These are phyloP conservation scores for Aspergillus texensis DNA, from an alignment of 2,329 filamentous ascomycete species.

Conservation along the genomic window DNA sequence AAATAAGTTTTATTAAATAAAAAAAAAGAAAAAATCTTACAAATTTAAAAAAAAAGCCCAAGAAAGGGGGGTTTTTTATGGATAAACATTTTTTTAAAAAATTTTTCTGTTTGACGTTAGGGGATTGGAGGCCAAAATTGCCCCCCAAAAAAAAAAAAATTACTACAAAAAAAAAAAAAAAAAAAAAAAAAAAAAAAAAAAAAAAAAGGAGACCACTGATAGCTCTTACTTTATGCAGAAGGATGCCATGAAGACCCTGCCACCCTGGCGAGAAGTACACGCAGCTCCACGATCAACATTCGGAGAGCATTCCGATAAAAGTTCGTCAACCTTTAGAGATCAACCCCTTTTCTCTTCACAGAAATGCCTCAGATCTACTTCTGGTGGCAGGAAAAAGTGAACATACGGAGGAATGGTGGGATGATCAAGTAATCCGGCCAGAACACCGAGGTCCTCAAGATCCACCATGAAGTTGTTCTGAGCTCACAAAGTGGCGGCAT, in stretches of 20 bases:
- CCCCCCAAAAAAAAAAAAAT: too few species aligned
- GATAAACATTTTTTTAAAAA: too few species aligned
- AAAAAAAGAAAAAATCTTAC: too few species aligned
- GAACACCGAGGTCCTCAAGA: background rate
- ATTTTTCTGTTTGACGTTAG: too few species aligned
- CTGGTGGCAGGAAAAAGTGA: too few species aligned
- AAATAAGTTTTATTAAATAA: too few species aligned
- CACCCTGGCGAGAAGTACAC: too few species aligned
- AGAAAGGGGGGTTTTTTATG: too few species aligned
- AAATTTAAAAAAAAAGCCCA: too few species aligned
- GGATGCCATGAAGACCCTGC: background rate
- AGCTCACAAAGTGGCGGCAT: background rate
- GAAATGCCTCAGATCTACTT: background rate
- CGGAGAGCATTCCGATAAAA: background rate
- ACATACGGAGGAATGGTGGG: too few species aligned
- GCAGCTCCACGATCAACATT: background rate
- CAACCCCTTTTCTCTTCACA: background rate
- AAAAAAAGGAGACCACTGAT: background rate
- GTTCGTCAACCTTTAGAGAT: background rate
- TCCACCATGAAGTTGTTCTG: background rate
- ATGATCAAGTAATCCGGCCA: background rate
- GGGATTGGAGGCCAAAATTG: too few species aligned
- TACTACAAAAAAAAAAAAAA: background rate
- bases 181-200: too few species aligned
- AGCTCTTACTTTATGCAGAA: background rate